Evolutionary conservation across 768 basidiomycete genomes (phyloP).

Genomic region (Calvatia gigantea): DNA sequence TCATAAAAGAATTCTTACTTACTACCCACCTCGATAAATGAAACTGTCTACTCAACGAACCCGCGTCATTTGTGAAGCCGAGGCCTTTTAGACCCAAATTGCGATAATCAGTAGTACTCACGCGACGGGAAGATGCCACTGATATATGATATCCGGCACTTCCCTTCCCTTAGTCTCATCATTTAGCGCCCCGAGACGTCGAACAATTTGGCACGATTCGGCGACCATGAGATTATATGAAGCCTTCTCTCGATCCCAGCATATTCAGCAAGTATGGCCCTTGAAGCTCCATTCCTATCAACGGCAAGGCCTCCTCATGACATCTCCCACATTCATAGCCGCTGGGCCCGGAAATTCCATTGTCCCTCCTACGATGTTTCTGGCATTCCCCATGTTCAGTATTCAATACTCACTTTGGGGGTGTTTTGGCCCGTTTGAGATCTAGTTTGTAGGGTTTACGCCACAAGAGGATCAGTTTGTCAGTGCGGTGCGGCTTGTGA

Average conservation of each 20-base stretch:
- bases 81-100: background rate
- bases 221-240: background rate
- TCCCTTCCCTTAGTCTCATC: background rate
- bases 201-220: background rate
- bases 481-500: no score
- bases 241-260: background rate
- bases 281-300: background rate
- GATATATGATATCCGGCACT: background rate
- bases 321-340: background rate
- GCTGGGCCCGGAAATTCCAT: background rate
- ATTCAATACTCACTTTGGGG: background rate
- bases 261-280: background rate
- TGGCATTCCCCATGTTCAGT: background rate
- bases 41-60: background rate
- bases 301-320: background rate
- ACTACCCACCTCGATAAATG: background rate
- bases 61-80: background rate
- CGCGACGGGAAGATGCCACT: no score
- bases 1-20: background rate
- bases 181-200: no score
- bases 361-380: background rate
- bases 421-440: background rate
- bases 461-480: no score
- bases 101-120: no score
- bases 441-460: background rate